Base-by-base conservation (phyloP, 2,329 filamentous ascomycete genomes). In the Colletotrichum orbiculare region DNA sequence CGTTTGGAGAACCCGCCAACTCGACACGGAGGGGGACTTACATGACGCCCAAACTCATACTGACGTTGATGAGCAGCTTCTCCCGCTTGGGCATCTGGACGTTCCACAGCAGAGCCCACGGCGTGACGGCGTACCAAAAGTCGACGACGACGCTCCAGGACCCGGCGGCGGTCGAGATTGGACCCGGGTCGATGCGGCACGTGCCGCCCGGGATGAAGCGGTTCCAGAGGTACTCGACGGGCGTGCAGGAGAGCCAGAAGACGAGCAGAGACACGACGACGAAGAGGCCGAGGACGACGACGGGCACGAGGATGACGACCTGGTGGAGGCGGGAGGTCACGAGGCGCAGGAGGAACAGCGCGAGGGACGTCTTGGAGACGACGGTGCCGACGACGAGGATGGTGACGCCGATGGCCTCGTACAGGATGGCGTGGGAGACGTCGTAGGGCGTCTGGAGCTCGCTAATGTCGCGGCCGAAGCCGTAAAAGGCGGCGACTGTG, bases 61-160 rank as follows among this genome's bases (percentile, higher is more conserved):
- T 78, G 17, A 72, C 69, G 0, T 79, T 75, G 8, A 82, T 76
- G n/a, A 80, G 73, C 33, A 81, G 73, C 70, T 81, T 82, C 46
- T 83, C 80, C 13, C 78, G 74, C n/a, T 70, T 75, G 12, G 78
- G 77, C 78, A 83, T 82, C 38, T 79, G 77, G 8, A 82, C 64
- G 0, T 76, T 74, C 78, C 80, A 81, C 25, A 82, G 75, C 8
- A 82, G 73, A 1, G 79, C 72, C 79, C 81, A 83, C 0, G 81
- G 81, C 5, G 82, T 78, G 0, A 73, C 60, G 49, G 77, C 77
- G 7, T 77, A 79, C 54, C 77, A 77, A 53, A 81, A 78, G 63
- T 81, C 79, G 50, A 73, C 71, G 7, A 77, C 66, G 1, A 78
- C 72, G 8, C 61, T 66, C 64, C 64, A 59, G 8, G 50, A 37